Evolutionary conservation across 2,329 filamentous ascomycete species (phyloP), one percentile per base, ranked within the genome.

Genomic region (Xylaria hypoxylon): DNA sequence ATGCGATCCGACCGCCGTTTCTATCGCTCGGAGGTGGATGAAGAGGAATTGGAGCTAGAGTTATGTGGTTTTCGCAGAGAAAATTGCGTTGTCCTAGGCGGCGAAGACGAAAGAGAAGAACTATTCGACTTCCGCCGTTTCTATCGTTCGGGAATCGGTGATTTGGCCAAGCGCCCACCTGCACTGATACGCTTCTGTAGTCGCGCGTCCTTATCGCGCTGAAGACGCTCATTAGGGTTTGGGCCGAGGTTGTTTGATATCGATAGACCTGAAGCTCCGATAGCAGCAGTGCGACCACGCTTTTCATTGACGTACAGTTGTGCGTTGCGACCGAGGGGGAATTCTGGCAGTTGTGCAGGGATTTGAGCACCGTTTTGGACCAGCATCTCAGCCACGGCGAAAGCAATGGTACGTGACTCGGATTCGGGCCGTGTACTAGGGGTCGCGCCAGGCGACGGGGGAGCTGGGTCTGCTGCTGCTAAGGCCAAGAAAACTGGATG

Each of bases 331-430:
- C 93, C 94, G 11, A 99, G 85, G 0, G 94, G 93, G 71, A 98
- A 94, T 0, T 93, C 91, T 0, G 94, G 92, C 67, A 92, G 84
- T 2, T 88, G 83, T 1, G 83, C 77, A 0, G 96, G 95, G 38
- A 98, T 91, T 68, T 97, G 92, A 3, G 94, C 94, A 17, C 96
- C 96, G 75, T 99, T 98, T 74, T 98, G 96, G 15, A 97, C 84
- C 15, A 99, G 85, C 65, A 99, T 82, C 78, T 99, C 96, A 15
- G 96, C 96, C 47, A 98, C 85, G 0, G 96, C 90, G 77, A 99
- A 99, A 0, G 94, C 87, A 8, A 89, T 85, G 2, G 83, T 77
- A 71, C 88, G 89, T 78, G 80, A 55, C 75, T 86, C 76, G 70
- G 80, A 67, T 48, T 82, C 74, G 3, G 83, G 71, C 40, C 83